Evolutionary conservation across 768 basidiomycete genomes (phyloP), one percentile per base, ranked within the genome.

Genomic region (Lactarius hengduanensis): DNA sequence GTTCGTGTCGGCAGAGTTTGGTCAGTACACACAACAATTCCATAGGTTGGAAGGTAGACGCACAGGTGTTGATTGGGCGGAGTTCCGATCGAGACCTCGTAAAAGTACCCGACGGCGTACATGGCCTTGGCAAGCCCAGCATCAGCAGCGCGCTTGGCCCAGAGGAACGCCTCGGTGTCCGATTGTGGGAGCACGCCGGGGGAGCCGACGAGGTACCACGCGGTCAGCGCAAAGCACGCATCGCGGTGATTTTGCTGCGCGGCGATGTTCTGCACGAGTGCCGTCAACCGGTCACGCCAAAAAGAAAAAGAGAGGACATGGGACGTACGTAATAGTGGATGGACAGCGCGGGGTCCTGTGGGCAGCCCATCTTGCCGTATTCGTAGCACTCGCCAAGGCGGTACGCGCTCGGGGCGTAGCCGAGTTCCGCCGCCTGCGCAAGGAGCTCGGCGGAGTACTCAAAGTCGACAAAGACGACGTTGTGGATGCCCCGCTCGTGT

Each of bases 161-260:
- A 99, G 3, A 99, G 80, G 77, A 88, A 98, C 13, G 97, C 97
- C 74, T 99, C 97, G 0, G 96, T 98, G 75, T 99, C 97, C 0
- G 95, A 97, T 74, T 99, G 97, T 0, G 97, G 96, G 18, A 99
- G 84, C 2, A 99, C 94, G 28, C 97, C 96, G 0, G 96, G 93
- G 10, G 96, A 98, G 57, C 97, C 97, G 66, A 98, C 96, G 69
- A 99, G 89, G 74, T 99, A 99, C 96, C 96, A 99, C 8, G 97
- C 96, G 20, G 97, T 98, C 50, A 99, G 82, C 1, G 97, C 96
- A 73, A 98, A 98, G 75, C 96, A 98, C 0, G 96, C 95, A 73
- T 98, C 97, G 5, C 92, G 89, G 74, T 99, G 97, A 72, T 88
- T 89, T 78, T 98, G 96, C 74, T 98, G 96, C 3, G 97, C 97